Conservation (phyloP, 768 basidiomycete genomes). For the Leccinum rimulosum region DNA sequence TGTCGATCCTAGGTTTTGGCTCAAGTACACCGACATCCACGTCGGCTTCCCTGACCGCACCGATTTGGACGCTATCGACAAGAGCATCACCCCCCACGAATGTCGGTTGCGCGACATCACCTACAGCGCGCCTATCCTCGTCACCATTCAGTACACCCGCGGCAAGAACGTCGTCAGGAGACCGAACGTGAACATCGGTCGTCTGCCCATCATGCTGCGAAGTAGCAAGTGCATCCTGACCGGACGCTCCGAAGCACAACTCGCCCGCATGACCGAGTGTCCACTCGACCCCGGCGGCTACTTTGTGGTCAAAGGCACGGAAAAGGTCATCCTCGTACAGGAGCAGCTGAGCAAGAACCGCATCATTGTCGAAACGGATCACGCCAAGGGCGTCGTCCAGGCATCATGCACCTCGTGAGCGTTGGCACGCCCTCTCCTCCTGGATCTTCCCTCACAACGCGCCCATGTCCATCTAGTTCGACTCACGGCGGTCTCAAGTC, state of each 20-base stretch:
- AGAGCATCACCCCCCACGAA: conserved; percentile 91
- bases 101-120: conserved; percentile 94
- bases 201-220: conserved; percentile 93
- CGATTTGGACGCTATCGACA: conserved; percentile 75
- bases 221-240: conserved; percentile 93
- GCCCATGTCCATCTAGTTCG: conserved; percentile 44
- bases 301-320: conserved; percentile 98
- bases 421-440: not conserved
- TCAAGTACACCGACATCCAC: conserved; percentile 94
- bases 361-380: conserved; percentile 96
- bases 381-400: conserved; percentile 84
- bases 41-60: conserved; percentile 91
- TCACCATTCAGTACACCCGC: conserved; percentile 92
- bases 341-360: conserved; percentile 99
- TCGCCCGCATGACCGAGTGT: conserved; percentile 96
- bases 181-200: conserved; percentile 81
- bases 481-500: conserved; percentile 88
- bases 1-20: conserved; percentile 94
- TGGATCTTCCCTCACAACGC: conserved; percentile 7
- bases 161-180: conserved; percentile 86
- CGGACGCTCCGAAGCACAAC: conserved; percentile 68
- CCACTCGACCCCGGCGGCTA: conserved; percentile 99
- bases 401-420: conserved; percentile 95
- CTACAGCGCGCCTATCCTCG: conserved; percentile 89
- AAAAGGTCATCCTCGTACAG: conserved; percentile 98